phyloP scores from a whole-genome alignment of 768 basidiomycete species.

The Inosperma sp. region DNA sequence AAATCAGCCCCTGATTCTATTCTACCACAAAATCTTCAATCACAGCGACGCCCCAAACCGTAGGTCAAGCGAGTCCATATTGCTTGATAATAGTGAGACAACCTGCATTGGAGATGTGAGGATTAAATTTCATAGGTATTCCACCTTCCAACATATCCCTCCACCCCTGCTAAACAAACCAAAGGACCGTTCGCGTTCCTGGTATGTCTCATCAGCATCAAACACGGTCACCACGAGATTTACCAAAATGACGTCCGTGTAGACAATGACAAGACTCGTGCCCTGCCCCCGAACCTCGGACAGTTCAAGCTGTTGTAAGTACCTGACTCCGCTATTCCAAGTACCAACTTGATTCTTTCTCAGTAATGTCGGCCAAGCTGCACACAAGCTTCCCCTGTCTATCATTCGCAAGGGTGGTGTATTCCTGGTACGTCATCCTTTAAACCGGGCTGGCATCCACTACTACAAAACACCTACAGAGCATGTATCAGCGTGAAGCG shows the following conservation, averaged over 20 bases:
- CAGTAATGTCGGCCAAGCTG: slow-evolving; percentile 18
- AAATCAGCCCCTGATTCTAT: background rate
- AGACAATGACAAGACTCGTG: slow-evolving; percentile 11
- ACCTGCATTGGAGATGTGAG: background rate
- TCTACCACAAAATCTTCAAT: background rate
- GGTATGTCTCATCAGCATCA: no score
- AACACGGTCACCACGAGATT: no score
- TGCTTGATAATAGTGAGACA: background rate
- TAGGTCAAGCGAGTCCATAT: background rate
- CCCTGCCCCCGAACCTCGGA: slow-evolving; percentile 22
- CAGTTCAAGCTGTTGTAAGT: slow-evolving; percentile 19
- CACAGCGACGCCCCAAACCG: background rate
- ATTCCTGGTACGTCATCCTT: slow-evolving; percentile 20
- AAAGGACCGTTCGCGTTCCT: slow-evolving; percentile 4
- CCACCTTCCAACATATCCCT: background rate
- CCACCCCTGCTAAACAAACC: background rate
- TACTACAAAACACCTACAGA: slow-evolving; percentile 6
- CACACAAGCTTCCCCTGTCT: slow-evolving; percentile 15
- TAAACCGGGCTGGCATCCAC: background rate
- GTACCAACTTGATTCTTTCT: background rate
- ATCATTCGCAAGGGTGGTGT: slow-evolving; percentile 22
- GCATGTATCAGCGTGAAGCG: slow-evolving; percentile 28
- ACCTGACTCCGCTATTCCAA: no score
- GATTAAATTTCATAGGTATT: slow-evolving; percentile 1
- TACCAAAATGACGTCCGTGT: background rate